These are phyloP conservation scores for Cryoendolithus antarcticus DNA, from an alignment of 2,329 filamentous ascomycete species.

Conservation along the genomic window DNA sequence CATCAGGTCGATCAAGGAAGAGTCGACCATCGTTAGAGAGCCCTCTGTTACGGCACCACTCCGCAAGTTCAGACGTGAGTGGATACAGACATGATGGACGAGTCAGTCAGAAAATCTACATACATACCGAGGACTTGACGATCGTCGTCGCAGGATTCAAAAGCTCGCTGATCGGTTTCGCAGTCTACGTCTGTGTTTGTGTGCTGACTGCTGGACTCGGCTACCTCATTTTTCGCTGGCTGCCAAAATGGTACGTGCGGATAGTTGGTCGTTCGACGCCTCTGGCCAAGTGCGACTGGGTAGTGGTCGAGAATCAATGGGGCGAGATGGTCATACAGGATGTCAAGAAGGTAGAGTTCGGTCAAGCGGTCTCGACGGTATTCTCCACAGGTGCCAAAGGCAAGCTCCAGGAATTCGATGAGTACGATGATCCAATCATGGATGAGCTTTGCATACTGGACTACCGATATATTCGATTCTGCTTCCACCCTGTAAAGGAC, in stretches of 20 bases:
- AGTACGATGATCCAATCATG: constrained; percentile 64
- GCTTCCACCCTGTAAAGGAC: constrained; percentile 78
- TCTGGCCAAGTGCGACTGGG: constrained; percentile 71
- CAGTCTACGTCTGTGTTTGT: constrained; percentile 59
- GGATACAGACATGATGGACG: constrained; percentile 48
- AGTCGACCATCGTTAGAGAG: constrained; percentile 39
- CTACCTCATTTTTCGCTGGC: constrained; percentile 78
- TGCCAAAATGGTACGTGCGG: constrained; percentile 74
- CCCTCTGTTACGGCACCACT: constrained; percentile 59
- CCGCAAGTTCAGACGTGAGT: constrained; percentile 55
- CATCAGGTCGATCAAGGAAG: constrained; percentile 5
- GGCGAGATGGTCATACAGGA: constrained; percentile 72
- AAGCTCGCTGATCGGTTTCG: constrained; percentile 59
- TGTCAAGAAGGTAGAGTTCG: constrained; percentile 48
- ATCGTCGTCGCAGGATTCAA: constrained; percentile 86
- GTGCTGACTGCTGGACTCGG: constrained; percentile 60
- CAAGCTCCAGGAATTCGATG: constrained; percentile 53
- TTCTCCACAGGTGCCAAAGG: constrained; percentile 58
- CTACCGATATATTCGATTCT: constrained; percentile 90
- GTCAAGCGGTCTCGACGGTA: constrained; percentile 50
- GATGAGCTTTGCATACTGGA: constrained; percentile 64
- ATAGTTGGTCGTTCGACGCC: constrained; percentile 58
- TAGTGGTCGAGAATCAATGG: constrained; percentile 97
- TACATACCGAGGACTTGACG: constrained; percentile 84
- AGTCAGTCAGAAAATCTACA: constrained; percentile 80